These are phyloP conservation scores for Pestalotiopsis sp. DNA, from an alignment of 2,329 filamentous ascomycete species.

Conservation along the genomic window DNA sequence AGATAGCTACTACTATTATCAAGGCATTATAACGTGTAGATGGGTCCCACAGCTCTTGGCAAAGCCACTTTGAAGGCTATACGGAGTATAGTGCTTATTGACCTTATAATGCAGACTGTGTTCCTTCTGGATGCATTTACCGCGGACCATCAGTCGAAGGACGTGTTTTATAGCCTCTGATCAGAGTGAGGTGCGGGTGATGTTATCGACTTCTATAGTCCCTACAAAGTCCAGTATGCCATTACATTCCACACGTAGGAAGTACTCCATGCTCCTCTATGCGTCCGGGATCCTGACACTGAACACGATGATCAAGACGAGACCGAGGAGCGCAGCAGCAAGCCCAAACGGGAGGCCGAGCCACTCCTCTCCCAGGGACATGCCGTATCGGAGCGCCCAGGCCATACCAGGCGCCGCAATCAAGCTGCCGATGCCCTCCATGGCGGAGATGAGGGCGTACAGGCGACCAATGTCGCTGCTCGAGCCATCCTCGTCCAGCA, in stretches of 20 bases:
- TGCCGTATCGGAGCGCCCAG: slow-evolving; percentile 1
- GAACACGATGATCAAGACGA: slow-evolving; percentile 4
- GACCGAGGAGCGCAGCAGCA: neutral
- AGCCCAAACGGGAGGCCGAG: slow-evolving; percentile 7
- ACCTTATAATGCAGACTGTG: neutral
- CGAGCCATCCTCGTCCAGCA: neutral
- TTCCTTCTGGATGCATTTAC: neutral
- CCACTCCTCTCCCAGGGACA: slow-evolving; percentile 5
- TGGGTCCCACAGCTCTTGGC: neutral
- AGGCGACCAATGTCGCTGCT: slow-evolving; percentile 4
- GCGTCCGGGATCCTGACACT: neutral
- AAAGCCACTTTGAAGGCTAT: neutral
- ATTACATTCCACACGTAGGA: neutral
- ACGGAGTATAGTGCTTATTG: neutral
- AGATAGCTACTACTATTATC: too few relatives aligned
- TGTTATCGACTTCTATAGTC: too few relatives aligned
- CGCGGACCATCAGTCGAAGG: neutral
- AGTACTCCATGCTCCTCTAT: neutral
- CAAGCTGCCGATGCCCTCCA: slow-evolving; percentile 4
- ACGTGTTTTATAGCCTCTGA: neutral
- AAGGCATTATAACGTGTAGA: neutral
- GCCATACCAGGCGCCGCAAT: slow-evolving; percentile 5
- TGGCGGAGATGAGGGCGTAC: slow-evolving; percentile 4
- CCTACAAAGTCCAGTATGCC: too few relatives aligned
- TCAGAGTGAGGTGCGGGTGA: too few relatives aligned